Base-by-base conservation (phyloP, 305 asterid genomes). In the Vinca major region DNA sequence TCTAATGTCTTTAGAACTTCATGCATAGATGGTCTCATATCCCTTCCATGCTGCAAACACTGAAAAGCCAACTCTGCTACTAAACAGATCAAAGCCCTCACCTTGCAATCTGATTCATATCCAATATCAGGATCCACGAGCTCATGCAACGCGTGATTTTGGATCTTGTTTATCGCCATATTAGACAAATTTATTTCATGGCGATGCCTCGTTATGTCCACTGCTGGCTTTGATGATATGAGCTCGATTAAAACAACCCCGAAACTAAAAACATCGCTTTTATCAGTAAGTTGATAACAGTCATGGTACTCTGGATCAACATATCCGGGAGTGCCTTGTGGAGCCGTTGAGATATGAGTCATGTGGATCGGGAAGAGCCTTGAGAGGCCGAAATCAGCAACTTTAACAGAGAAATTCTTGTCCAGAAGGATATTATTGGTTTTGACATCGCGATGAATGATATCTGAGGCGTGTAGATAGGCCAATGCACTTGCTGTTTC, bases 241-340 rank as follows among this genome's bases (percentile, higher is more conserved):
- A 88, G 88, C 83, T 88, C 95, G 1, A 81, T 44, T 72, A 88
- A 17, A 8, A 88, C 95, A 1, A 88, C 95, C 2, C 92, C 95
- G 7, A 88, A 86, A 67, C 92, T 88, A 39, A 76, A 88, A 4
- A 88, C 92, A 45, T 86, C 90, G 4, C 92, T 86, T 65, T 73
- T 88, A 13, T 81, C 86, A 0, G 90, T 88, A 1, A 88, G 87
- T 78, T 83, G 92, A 53, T 86, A 88, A 68, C 70, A 83, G n/a
- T 88, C 78, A 7, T 61, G 82, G n/a, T 88, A 88, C 80, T 86
- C 95, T 0, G 95, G 95, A 62, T 88, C 92, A 0, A 88, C 87
- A 9, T 88, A 88, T 26, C 95, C 95, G 0, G 86, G 88, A 14
- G 95, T 88, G 1, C 92, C 95, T 67, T 84, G 95, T 3, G 95